Evolutionary conservation across 2,329 filamentous ascomycete genomes (phyloP).

Genomic region (Claviceps pusilla): DNA sequence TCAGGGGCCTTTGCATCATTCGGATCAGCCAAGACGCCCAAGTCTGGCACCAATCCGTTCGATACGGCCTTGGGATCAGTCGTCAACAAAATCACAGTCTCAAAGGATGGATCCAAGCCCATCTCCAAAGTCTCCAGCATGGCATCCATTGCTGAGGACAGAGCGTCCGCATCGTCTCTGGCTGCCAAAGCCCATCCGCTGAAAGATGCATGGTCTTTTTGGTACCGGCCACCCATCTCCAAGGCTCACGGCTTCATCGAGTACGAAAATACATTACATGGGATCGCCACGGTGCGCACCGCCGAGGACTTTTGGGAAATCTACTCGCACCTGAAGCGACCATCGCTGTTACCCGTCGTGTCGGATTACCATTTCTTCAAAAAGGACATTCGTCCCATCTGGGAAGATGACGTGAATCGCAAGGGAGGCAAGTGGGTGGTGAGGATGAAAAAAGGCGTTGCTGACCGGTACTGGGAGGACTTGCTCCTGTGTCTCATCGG

Average conservation of each 20-base stretch:
- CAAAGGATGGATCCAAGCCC: conserved; percentile 19
- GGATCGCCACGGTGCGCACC: conserved; percentile 66
- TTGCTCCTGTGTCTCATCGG: conserved; percentile 79
- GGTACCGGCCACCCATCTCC: conserved; percentile 90
- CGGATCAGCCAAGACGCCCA: conserved; percentile 73
- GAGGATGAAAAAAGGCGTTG: conserved; percentile 89
- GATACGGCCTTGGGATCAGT: conserved; percentile 50
- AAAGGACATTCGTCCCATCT: conserved; percentile 88
- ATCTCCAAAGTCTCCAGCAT: conserved; percentile 20
- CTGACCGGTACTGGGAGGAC: conserved; percentile 94
- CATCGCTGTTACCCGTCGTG: conserved; percentile 74
- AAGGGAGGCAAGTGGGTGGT: conserved; percentile 96
- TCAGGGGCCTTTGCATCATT: conserved; percentile 88
- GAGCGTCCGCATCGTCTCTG: conserved; percentile 19
- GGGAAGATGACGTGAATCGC: conserved; percentile 97
- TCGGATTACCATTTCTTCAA: conserved; percentile 98
- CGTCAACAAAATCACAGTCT: conserved; percentile 16
- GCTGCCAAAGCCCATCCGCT: conserved; percentile 39
- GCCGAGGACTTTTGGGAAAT: conserved; percentile 85
- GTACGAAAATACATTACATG: conserved; percentile 91
- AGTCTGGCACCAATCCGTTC: conserved; percentile 66
- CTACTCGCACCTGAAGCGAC: conserved; percentile 77
- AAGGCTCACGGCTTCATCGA: conserved; percentile 80
- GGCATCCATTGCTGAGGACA: conserved; percentile 32
- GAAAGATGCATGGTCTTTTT: conserved; percentile 85